phyloP scores from a whole-genome alignment of 1,284 basidiomycete species.

The Cryptococcus sp. region DNA sequence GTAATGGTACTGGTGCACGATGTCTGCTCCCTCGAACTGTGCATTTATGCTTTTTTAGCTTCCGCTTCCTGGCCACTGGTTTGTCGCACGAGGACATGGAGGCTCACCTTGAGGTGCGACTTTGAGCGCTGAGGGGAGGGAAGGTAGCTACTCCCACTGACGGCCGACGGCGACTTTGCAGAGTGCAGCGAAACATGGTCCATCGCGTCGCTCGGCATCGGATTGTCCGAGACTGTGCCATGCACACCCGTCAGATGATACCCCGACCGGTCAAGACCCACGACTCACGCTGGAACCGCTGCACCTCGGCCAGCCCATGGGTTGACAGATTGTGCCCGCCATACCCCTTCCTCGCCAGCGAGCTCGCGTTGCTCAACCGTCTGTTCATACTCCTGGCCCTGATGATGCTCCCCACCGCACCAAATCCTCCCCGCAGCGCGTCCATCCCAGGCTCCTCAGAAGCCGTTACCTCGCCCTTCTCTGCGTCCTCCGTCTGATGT shows the following conservation, averaged over 20 bases:
- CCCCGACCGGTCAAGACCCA: background rate
- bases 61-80: background rate
- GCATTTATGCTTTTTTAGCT: background rate
- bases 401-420: slow-evolving; percentile 82
- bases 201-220: slow-evolving; percentile 43
- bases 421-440: slow-evolving; percentile 81
- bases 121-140: slow-evolving; percentile 22
- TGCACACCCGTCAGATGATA: background rate
- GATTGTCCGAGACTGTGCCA: slow-evolving; percentile 46
- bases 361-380: slow-evolving; percentile 30
- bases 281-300: slow-evolving; percentile 41
- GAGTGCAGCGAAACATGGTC: slow-evolving; percentile 40
- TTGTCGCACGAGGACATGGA: background rate
- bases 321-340: slow-evolving; percentile 28
- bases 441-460: slow-evolving; percentile 69
- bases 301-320: slow-evolving; percentile 35
- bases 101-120: slow-evolving; percentile 36
- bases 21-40: slow-evolving; percentile 45
- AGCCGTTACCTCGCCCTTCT: slow-evolving; percentile 48
- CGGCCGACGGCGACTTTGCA: slow-evolving; percentile 11
- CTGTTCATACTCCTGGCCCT: slow-evolving; percentile 59
- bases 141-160: slow-evolving; percentile 7
- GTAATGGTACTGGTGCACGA: slow-evolving; percentile 49
- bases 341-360: slow-evolving; percentile 13
- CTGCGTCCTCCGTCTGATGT: slow-evolving; percentile 58